Percentiles rank a stretch among this genome's conserved stretches.
These are phyloP conservation scores for Parascedosporium putredinis DNA, from an alignment of 2,329 filamentous ascomycete genomes.

Conservation along the genomic window DNA sequence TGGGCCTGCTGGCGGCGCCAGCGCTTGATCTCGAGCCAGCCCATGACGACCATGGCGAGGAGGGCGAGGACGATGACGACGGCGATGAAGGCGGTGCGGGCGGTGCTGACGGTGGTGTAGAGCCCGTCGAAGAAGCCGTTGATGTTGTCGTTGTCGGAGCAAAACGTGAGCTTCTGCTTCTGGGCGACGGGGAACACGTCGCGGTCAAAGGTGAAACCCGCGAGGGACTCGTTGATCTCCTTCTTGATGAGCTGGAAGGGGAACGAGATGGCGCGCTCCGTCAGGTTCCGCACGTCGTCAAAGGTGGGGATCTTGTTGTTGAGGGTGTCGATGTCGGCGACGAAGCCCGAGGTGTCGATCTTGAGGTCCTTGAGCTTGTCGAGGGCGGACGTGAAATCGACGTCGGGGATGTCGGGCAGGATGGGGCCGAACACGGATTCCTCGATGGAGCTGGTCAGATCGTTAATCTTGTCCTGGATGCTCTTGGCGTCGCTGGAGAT, in stretches of 20 bases:
- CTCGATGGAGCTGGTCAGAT: slow-evolving; percentile 33
- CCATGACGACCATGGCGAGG: slow-evolving; percentile 67
- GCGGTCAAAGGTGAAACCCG: slow-evolving; percentile 67
- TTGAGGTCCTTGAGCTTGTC: slow-evolving; percentile 54
- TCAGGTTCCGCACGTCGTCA: slow-evolving; percentile 71
- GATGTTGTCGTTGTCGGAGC: slow-evolving; percentile 73
- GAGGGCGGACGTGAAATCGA: slow-evolving; percentile 47
- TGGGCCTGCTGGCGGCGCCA: slow-evolving; percentile 66
- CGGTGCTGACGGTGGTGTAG: slow-evolving; percentile 52
- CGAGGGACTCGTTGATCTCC: slow-evolving; percentile 60
- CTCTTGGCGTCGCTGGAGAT: slow-evolving; percentile 48
- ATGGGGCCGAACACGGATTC: slow-evolving; percentile 39
- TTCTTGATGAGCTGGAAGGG: slow-evolving; percentile 75
- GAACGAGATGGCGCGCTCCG: slow-evolving; percentile 59
- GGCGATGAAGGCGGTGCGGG: slow-evolving; percentile 66
- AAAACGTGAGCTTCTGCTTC: slow-evolving; percentile 78
- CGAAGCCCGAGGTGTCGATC: slow-evolving; percentile 55
- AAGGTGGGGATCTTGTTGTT: slow-evolving; percentile 77
- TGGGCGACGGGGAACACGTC: slow-evolving; percentile 70
- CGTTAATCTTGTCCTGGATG: slow-evolving; percentile 36
- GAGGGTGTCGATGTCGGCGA: slow-evolving; percentile 58
- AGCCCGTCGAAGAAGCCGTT: slow-evolving; percentile 73
- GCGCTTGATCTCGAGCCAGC: slow-evolving; percentile 65
- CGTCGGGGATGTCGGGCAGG: slow-evolving; percentile 30
- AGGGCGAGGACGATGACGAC: slow-evolving; percentile 63